Evolutionary conservation across 2,329 filamentous ascomycete species (phyloP), one percentile per base, ranked within the genome.

Genomic region (Raffaelea ambrosiae): DNA sequence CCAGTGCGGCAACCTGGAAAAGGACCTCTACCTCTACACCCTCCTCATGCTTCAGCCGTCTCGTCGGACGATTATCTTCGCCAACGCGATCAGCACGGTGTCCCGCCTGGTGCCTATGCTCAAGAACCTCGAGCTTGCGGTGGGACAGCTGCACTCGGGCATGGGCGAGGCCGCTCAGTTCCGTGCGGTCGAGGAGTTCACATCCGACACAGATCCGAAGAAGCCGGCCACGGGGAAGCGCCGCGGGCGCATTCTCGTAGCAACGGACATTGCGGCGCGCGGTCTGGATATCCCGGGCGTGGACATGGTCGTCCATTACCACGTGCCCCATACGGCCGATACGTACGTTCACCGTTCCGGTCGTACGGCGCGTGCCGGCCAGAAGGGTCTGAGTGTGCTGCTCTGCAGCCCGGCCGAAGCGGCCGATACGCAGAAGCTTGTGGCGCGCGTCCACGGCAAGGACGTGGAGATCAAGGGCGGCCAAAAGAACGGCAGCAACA

Each of bases 161-260:
- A 97, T 98, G 93, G 76, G 83, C 1, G 93, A 98, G 66, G 97
- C 97, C 65, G 90, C 93, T 3, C 88, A 93, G 40, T 74, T 96
- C n/a, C 83, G 91, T 36, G 91, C 88, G 2, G 78, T 98, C 2
- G 93, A 98, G 62, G 84, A 86, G 38, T 97, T 98, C 67, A 83
- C 85, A 1, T 77, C 77, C 3, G n/a, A n/a, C n/a, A n/a, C 26
- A 7, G 26, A 29, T 7, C 26, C 26, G 26, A 13, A 29, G 13
- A 13, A 29, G 7, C 7, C 13, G 26, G 26, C 26, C 26, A 29
- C 7, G 26, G 26, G 7, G 26, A 29, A 29, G 13, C 13, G 7
- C 26, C 58, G 66, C 16, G 59, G 67, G 1, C 77, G 83, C 2
- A 85, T 97, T 41, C 78, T 97, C 3, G 77, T 98, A 18, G 89